Evolutionary conservation across 192 early-diverging fungal genomes (phyloP).

Genomic region (Phlyctochytrium arcticum): DNA sequence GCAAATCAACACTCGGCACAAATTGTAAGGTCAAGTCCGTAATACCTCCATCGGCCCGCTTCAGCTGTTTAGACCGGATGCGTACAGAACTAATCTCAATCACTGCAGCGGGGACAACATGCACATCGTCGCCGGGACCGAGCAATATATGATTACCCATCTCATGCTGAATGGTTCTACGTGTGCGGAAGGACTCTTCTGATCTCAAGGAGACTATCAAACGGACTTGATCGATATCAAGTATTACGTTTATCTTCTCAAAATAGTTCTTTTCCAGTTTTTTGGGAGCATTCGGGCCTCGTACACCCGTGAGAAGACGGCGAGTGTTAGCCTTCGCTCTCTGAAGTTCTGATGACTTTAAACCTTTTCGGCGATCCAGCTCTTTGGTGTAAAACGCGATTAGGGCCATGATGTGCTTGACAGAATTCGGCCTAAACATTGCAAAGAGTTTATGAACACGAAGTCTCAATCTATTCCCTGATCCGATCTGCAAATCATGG

Average conservation of each 20-base stretch:
- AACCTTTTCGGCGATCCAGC: constrained; percentile 52
- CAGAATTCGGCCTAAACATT: constrained; percentile 67
- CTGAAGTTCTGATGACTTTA: constrained; percentile 52
- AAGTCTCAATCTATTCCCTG: too few species aligned
- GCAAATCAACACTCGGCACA: constrained; percentile 41
- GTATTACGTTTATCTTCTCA: constrained; percentile 44
- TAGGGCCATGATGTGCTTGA: constrained; percentile 60
- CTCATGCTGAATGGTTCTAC: constrained; percentile 21
- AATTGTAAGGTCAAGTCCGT: constrained; percentile 64
- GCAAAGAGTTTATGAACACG: constrained; percentile 61
- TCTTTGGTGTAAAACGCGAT: constrained; percentile 64
- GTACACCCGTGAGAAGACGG: constrained; percentile 59
- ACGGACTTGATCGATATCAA: constrained; percentile 53
- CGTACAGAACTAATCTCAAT: constrained; percentile 54
- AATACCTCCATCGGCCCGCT: constrained; percentile 50
- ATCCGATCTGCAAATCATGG: constrained; percentile 26
- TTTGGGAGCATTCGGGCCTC: constrained; percentile 48
- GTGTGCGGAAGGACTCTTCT: too few species aligned
- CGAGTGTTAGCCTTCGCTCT: constrained; percentile 64
- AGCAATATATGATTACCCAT: constrained; percentile 12
- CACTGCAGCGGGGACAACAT: constrained; percentile 60
- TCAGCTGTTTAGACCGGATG: constrained; percentile 58
- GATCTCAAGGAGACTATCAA: constrained; percentile 56
- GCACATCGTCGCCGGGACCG: not conserved
- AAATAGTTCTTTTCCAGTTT: constrained; percentile 53